phyloP scores from a whole-genome alignment of 345 rosid species.

The Noccaea bulbosa region DNA sequence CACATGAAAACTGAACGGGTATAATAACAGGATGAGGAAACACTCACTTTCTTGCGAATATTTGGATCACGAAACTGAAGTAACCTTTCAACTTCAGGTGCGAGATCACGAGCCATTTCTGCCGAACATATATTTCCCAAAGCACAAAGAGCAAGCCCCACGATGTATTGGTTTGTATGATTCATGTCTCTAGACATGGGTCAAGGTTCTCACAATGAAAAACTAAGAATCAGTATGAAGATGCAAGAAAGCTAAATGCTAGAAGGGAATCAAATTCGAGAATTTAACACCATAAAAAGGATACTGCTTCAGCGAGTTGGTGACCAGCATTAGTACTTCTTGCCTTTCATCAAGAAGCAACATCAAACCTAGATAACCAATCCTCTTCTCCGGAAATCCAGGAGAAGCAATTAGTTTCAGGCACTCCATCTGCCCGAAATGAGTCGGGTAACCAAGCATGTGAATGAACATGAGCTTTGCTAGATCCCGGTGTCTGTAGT shows the following conservation, averaged over 20 bases:
- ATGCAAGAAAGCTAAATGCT: neutral
- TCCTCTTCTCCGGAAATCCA: conserved; percentile 98
- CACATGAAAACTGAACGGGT: neutral
- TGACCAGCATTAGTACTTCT: conserved; percentile 97
- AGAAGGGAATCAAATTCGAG: conserved; percentile 17
- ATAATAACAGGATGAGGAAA: conserved; percentile 19
- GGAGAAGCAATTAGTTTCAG: conserved; percentile 88
- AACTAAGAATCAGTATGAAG: neutral
- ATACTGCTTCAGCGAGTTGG: conserved; percentile 98
- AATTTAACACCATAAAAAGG: conserved; percentile 45
- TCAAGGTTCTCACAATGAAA: conserved; percentile 58
- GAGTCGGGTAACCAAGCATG: conserved; percentile 99
- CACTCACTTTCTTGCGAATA: conserved; percentile 86
- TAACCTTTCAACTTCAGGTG: conserved; percentile 95
- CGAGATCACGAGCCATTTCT: conserved; percentile 99
- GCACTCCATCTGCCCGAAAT: conserved; percentile 99
- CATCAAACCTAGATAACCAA: conserved; percentile 96
- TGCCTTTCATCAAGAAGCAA: conserved; percentile 98
- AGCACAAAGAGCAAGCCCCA: conserved; percentile 99
- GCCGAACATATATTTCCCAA: conserved; percentile 96
- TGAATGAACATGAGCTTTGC: conserved; percentile 99
- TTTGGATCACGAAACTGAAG: conserved; percentile 97
- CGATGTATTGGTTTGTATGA: conserved; percentile 89
- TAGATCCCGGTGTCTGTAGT: conserved; percentile 85
- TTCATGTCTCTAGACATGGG: conserved; percentile 75